phyloP scores from a whole-genome alignment of 805 yeast genomes.

The Sugiyamaella smithiae region DNA sequence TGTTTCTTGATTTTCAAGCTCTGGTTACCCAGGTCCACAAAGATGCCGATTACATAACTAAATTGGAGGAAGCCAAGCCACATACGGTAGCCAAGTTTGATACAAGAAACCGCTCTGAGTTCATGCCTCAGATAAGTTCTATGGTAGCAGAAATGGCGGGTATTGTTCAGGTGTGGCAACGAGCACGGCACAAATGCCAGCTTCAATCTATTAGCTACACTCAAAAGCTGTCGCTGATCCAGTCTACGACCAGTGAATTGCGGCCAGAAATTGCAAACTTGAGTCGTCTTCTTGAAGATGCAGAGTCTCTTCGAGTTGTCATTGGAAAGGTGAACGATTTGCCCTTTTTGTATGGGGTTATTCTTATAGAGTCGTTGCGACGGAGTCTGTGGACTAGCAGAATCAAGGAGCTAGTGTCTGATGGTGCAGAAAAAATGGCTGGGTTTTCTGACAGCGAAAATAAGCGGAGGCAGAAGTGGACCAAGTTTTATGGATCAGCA shows the following conservation, averaged over 20 bases:
- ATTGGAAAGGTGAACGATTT: conserved; percentile 36
- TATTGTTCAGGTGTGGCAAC: conserved; percentile 14
- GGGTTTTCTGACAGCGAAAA: conserved; percentile 55
- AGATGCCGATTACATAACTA: conserved; percentile 27
- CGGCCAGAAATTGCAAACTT: conserved; percentile 29
- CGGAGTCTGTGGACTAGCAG: conserved; percentile 32
- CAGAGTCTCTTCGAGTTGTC: conserved; percentile 30
- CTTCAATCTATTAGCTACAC: conserved; percentile 14
- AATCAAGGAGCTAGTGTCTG: conserved; percentile 22
- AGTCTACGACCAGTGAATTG: conserved; percentile 28
- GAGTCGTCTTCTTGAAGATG: conserved; percentile 24
- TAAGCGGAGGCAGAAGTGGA: conserved; percentile 58
- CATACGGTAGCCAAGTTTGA: conserved; percentile 19
- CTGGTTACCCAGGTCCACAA: conserved; percentile 24
- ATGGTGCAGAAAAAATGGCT: conserved; percentile 53
- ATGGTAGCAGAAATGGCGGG: conserved; percentile 24
- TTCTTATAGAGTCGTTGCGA: conserved; percentile 35
- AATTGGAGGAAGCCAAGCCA: conserved; percentile 21
- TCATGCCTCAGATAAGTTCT: conserved; percentile 28
- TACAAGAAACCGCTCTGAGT: conserved; percentile 29
- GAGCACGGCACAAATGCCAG: conserved; percentile 9
- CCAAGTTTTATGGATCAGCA: conserved; percentile 50
- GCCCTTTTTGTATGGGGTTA: conserved; percentile 38
- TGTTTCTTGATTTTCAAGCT: conserved; percentile 27
- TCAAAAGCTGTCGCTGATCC: conserved; percentile 27